Base-by-base conservation (phyloP, 345 rosid genomes). In the Salix dunnii region DNA sequence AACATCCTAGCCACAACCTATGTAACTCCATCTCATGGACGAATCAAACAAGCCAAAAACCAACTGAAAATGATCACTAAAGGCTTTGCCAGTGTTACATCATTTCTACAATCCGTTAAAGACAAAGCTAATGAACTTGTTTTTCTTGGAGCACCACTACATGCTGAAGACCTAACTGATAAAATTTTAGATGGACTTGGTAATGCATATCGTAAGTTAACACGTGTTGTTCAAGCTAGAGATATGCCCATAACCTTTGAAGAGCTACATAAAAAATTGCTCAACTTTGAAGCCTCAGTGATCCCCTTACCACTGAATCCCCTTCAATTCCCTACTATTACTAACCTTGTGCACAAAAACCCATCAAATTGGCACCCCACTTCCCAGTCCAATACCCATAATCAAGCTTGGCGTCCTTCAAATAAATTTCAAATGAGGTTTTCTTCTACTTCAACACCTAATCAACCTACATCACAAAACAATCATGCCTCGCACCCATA, bases 301-400 rank as follows among this genome's bases (percentile, higher is more conserved):
- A 5, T 17, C 7, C 10, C 3, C 0, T 6, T 14, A 42, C 6
- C 5, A 33, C 0, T 1, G 0, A 5, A 6, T 0, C 4, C 2
- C 17, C 1, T 1, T 2, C 1, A 36, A 1, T 49, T 49, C 17
- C 53, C 8, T 5, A 0, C 7, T 0, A 49, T 2, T 49, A 21
- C 53, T 0, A 16, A 49, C 0, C 4, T 16, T 0, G 5, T 1
- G 6, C 21, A 5, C 21, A 49, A 1, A 16, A 17, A 13, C 51
- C 17, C 20, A 48, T 13, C 17, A 6, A 36, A 36, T 16, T 49
- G 2, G 53, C 2, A 7, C 7, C 6, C 1, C 40, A 42, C 6
- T 33, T 11, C 12, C 0, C 17, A 13, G 35, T 33, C 7, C 4
- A 17, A 49, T 4, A 2, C 5, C 53, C 1, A 5, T 6, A 49